These are phyloP conservation scores for Pythium pyrilobum DNA, from an alignment of 352 stramenopile genomes.

Conservation along the genomic window DNA sequence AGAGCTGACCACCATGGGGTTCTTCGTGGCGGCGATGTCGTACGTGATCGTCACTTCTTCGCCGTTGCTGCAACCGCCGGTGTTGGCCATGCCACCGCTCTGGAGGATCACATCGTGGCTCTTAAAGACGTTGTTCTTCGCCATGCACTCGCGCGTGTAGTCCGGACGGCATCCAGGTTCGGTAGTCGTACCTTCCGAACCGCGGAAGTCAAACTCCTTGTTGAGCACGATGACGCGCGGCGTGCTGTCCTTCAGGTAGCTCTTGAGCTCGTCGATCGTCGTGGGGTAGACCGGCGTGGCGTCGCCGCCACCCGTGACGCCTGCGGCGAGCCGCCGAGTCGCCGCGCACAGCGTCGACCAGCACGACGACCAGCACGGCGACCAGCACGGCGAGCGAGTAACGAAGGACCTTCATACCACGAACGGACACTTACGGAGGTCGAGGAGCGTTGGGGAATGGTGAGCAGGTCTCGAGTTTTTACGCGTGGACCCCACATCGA, in stretches of 20 bases:
- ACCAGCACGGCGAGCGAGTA: too few relatives aligned
- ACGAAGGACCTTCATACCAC: too few relatives aligned
- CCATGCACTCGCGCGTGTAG: conserved; percentile 33
- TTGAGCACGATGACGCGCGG: conserved; percentile 49
- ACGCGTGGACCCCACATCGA: too few relatives aligned
- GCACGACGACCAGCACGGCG: too few relatives aligned
- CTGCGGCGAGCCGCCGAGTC: too few relatives aligned
- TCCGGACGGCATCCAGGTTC: conserved; percentile 41
- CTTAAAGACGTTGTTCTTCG: conserved; percentile 49
- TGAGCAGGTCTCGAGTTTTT: too few relatives aligned
- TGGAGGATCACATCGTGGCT: conserved; percentile 52
- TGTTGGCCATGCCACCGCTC: conserved; percentile 44
- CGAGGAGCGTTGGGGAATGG: too few relatives aligned
- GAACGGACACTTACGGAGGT: too few relatives aligned
- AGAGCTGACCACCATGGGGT: conserved; percentile 19
- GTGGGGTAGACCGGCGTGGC: conserved; percentile 27
- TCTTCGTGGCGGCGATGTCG: conserved; percentile 30
- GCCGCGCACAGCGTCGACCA: too few relatives aligned
- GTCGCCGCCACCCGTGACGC: conserved; percentile 37
- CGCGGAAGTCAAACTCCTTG: conserved; percentile 43
- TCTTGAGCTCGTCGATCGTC: conserved; percentile 35
- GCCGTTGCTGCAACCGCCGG: conserved; percentile 37
- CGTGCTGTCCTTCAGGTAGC: conserved; percentile 31
- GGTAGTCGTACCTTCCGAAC: conserved; percentile 41
- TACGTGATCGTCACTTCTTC: conserved; percentile 32